Conservation (phyloP, 257 asterid genomes). For the Gynochthodes officinalis region DNA sequence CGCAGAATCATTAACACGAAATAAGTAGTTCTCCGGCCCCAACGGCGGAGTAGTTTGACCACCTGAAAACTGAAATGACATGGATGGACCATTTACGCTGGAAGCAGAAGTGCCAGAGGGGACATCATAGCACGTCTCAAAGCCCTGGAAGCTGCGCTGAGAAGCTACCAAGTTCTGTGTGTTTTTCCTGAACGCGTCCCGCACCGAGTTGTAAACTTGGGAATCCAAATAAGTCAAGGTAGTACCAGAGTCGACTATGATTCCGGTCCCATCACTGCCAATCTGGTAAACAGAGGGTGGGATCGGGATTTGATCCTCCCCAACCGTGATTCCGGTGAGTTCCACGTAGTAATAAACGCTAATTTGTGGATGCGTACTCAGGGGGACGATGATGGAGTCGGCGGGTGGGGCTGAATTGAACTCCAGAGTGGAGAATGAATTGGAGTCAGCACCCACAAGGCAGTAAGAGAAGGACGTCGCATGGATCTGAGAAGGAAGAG, state of each 20-base stretch:
- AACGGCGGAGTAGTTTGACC: constrained; percentile 5
- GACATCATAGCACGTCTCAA: neutral
- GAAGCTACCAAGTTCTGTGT: neutral
- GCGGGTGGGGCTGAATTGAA: constrained; percentile 16
- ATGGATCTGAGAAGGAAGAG: constrained; percentile 17
- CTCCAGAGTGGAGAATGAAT: constrained; percentile 15
- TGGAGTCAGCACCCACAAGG: constrained; percentile 9
- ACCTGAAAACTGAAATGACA: constrained; percentile 1
- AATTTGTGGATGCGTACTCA: neutral
- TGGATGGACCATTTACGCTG: neutral
- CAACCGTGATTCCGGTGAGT: constrained; percentile 19
- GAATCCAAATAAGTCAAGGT: constrained; percentile 7
- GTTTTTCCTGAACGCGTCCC: constrained; percentile 7
- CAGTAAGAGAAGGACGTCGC: constrained; percentile 24
- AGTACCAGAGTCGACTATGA: constrained; percentile 23
- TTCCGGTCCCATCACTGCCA: constrained; percentile 7
- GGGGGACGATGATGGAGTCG: constrained; percentile 7
- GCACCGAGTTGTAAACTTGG: neutral
- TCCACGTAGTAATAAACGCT: constrained; percentile 5
- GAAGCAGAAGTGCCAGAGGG: neutral
- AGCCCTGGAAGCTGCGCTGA: neutral
- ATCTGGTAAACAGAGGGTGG: constrained; percentile 8
- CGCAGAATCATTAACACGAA: constrained; percentile 39
- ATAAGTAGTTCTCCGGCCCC: constrained; percentile 44
- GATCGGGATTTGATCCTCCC: neutral